A percentile compares a stretch with the other conserved stretches of the same genome.
These are phyloP conservation scores for Cladosporium sp. DNA, from an alignment of 2,329 filamentous ascomycete genomes.

Conservation along the genomic window DNA sequence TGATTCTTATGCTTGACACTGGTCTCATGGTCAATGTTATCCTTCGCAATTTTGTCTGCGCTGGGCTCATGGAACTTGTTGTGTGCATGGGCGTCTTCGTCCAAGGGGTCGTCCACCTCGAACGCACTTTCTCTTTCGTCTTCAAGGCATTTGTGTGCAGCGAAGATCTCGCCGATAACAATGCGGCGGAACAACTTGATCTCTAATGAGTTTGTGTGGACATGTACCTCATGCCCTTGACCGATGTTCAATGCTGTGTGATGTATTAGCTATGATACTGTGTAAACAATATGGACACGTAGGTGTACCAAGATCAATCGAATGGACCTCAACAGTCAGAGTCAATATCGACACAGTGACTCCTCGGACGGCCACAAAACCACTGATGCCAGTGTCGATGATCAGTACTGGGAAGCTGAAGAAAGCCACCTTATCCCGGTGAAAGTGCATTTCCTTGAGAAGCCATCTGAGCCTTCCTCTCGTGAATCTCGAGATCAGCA, in stretches of 20 bases:
- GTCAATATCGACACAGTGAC: constrained; percentile 49
- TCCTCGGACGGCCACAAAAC: constrained; percentile 49
- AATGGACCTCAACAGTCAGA: constrained; percentile 49
- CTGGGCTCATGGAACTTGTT: not conserved
- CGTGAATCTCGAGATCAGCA: constrained; percentile 30
- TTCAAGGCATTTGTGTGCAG: constrained; percentile 51
- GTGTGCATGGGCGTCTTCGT: not conserved
- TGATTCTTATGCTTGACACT: not conserved
- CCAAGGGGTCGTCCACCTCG: not conserved
- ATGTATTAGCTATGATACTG: constrained; percentile 41
- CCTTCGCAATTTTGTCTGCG: not conserved
- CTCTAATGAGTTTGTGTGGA: constrained; percentile 47
- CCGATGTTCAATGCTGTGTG: constrained; percentile 41
- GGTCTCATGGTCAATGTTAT: not conserved
- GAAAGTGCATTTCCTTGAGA: constrained; percentile 45
- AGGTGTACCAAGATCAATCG: constrained; percentile 46
- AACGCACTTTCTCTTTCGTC: constrained; percentile 40
- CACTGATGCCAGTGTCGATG: constrained; percentile 52
- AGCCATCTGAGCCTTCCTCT: constrained; percentile 20
- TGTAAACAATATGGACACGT: not conserved
- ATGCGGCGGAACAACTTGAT: constrained; percentile 48
- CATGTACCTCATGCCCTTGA: constrained; percentile 40
- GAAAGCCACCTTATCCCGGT: constrained; percentile 48
- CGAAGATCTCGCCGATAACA: constrained; percentile 50
- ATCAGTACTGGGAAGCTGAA: constrained; percentile 50